A percentile compares a stretch with the other conserved stretches of the same genome.
These are phyloP conservation scores for Fusarium subglutinans DNA, from an alignment of 2,329 filamentous ascomycete species.

Conservation along the genomic window DNA sequence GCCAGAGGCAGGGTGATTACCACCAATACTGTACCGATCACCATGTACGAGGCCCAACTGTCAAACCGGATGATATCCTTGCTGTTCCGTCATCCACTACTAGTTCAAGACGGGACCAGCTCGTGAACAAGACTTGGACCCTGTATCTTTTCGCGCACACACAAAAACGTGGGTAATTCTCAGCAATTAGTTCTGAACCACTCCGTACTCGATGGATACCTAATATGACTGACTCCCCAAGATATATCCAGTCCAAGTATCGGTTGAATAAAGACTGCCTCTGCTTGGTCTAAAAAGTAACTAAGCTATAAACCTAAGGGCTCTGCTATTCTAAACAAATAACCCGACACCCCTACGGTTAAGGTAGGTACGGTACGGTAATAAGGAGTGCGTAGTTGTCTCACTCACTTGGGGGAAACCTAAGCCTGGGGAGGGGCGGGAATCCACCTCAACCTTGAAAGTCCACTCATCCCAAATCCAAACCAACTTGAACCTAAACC, in stretches of 20 bases:
- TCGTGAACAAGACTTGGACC: slow-evolving; percentile 37
- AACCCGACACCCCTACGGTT: neutral
- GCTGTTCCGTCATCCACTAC: slow-evolving; percentile 31
- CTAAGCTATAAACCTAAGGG: neutral
- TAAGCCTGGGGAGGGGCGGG: slow-evolving; percentile 16
- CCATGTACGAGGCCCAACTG: slow-evolving; percentile 16
- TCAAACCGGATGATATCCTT: slow-evolving; percentile 32
- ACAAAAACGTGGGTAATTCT: slow-evolving; percentile 17
- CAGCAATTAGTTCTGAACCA: slow-evolving; percentile 1
- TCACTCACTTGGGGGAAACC: neutral
- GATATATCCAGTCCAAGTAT: neutral
- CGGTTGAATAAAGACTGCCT: neutral
- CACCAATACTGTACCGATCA: neutral
- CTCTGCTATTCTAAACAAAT: neutral
- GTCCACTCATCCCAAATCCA: slow-evolving; percentile 33
- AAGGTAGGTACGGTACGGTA: neutral
- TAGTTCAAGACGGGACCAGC: slow-evolving; percentile 29
- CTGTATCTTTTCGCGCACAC: slow-evolving; percentile 24
- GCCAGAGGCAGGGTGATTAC: neutral
- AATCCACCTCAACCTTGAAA: slow-evolving; percentile 21
- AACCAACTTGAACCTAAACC: slow-evolving; percentile 22
- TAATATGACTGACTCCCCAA: neutral
- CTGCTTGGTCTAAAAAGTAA: neutral
- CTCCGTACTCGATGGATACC: neutral
- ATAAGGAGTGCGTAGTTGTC: slow-evolving; percentile 1